Evolutionary conservation across 2,329 filamentous ascomycete genomes (phyloP).

Genomic region (Xylaria sp.): DNA sequence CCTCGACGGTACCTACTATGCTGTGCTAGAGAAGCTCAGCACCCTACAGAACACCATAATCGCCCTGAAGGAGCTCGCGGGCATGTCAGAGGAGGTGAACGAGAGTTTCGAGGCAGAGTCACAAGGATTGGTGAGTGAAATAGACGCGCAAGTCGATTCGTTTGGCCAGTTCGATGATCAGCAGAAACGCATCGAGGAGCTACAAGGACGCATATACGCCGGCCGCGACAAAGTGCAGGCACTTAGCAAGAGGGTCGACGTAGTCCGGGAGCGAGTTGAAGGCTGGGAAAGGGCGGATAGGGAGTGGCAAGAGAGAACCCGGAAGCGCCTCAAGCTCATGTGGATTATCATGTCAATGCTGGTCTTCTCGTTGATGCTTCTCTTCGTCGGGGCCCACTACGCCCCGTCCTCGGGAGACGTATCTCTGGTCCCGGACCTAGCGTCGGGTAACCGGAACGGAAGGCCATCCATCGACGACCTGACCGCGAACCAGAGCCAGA

Average conservation of each 20-base stretch:
- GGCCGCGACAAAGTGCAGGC: constrained; percentile 62
- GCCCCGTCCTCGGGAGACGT: constrained; percentile 25
- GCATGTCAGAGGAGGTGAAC: constrained; percentile 60
- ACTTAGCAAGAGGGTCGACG: constrained; percentile 65
- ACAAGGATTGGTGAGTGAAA: constrained; percentile 60
- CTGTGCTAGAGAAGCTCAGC: constrained; percentile 69
- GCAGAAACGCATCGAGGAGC: constrained; percentile 61
- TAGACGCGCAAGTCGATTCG: constrained; percentile 60
- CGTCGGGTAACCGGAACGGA: constrained; percentile 10
- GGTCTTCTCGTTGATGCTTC: constrained; percentile 50
- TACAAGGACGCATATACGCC: constrained; percentile 63
- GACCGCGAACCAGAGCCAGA: constrained; percentile 26
- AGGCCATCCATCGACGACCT: constrained; percentile 12
- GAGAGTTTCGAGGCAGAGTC: constrained; percentile 63
- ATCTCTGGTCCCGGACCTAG: constrained; percentile 12
- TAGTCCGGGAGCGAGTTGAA: constrained; percentile 66
- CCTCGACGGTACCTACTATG: constrained; percentile 75
- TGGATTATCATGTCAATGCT: constrained; percentile 62
- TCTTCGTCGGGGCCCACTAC: constrained; percentile 45
- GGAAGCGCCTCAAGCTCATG: constrained; percentile 61
- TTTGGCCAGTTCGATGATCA: constrained; percentile 68
- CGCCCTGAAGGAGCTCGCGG: constrained; percentile 68
- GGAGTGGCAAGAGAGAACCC: constrained; percentile 70
- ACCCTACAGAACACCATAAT: constrained; percentile 65
- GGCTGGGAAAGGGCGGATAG: constrained; percentile 68